These are phyloP conservation scores for Hansenula anomala DNA, from an alignment of 1,139 yeast species.

Conservation along the genomic window DNA sequence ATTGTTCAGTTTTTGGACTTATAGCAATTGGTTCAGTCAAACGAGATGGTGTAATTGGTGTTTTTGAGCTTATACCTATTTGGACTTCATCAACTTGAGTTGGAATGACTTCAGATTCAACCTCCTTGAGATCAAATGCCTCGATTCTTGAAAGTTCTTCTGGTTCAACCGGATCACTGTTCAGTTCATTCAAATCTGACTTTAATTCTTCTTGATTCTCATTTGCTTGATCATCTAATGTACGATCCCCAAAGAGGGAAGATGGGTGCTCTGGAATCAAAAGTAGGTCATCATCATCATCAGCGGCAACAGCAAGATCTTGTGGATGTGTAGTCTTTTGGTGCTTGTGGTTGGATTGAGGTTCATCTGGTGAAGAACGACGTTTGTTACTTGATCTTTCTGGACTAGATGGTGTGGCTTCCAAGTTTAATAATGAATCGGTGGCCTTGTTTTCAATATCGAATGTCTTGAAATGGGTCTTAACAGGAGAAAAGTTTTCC, in stretches of 20 bases:
- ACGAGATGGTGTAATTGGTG: constrained; percentile 34
- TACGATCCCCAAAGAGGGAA: not conserved
- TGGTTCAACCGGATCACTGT: constrained; percentile 4
- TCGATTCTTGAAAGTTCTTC: constrained; percentile 22
- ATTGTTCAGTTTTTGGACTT: constrained; percentile 37
- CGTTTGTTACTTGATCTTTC: constrained; percentile 10
- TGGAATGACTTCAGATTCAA: not conserved
- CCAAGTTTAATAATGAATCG: no score
- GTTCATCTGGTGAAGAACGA: constrained; percentile 9
- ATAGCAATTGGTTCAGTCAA: constrained; percentile 40
- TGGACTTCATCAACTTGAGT: not conserved
- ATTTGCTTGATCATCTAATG: not conserved
- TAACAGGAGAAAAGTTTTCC: constrained; percentile 11
- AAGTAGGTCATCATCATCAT: not conserved
- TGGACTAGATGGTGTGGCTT: constrained; percentile 10
- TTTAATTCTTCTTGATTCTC: not conserved
- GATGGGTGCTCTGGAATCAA: no score
- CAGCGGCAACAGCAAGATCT: no score
- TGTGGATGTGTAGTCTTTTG: constrained; percentile 8
- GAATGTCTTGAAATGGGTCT: no score
- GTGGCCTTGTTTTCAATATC: no score
- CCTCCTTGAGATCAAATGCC: constrained; percentile 4
- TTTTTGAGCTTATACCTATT: not conserved
- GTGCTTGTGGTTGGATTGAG: constrained; percentile 3
- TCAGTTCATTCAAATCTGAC: not conserved